These are phyloP conservation scores for Polytrichum formosum DNA, from an alignment of 225 moss, liverwort and hornwort genomes.

Conservation along the genomic window DNA sequence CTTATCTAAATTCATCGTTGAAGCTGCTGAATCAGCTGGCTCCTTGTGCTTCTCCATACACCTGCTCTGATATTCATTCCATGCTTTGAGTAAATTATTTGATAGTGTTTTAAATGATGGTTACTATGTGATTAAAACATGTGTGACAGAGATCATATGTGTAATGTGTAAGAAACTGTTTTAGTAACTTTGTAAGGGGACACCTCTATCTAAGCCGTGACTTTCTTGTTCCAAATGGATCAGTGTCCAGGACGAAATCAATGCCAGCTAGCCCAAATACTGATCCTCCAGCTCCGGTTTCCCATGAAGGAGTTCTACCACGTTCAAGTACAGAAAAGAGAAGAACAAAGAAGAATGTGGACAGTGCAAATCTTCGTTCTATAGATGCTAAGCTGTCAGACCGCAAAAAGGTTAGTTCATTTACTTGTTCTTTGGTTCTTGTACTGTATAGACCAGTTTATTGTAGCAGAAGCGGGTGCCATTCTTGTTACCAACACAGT, in stretches of 20 bases:
- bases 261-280: constrained; percentile 26
- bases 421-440: too few species aligned
- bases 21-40: background rate
- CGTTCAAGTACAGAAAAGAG: constrained; percentile 42
- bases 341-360: constrained; percentile 13
- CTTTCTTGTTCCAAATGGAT: constrained; percentile 29
- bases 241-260: constrained; percentile 35
- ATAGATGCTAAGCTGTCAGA: constrained; percentile 31
- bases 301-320: constrained; percentile 11
- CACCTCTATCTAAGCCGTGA: background rate
- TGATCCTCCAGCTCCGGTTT: constrained; percentile 9
- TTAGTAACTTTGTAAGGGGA: background rate
- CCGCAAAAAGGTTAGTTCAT: constrained; percentile 39
- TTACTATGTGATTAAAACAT: too few species aligned
- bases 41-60: too few species aligned
- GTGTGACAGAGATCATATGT: background rate
- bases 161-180: background rate
- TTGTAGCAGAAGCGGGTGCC: too few species aligned
- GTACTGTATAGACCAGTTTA: too few species aligned
- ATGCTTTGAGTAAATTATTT: too few species aligned
- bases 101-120: too few species aligned
- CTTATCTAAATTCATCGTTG: background rate
- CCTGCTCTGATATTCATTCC: too few species aligned
- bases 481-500: too few species aligned
- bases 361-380: constrained; percentile 22